phyloP scores from a whole-genome alignment of 257 asterid species.

The Ballota nigra region DNA sequence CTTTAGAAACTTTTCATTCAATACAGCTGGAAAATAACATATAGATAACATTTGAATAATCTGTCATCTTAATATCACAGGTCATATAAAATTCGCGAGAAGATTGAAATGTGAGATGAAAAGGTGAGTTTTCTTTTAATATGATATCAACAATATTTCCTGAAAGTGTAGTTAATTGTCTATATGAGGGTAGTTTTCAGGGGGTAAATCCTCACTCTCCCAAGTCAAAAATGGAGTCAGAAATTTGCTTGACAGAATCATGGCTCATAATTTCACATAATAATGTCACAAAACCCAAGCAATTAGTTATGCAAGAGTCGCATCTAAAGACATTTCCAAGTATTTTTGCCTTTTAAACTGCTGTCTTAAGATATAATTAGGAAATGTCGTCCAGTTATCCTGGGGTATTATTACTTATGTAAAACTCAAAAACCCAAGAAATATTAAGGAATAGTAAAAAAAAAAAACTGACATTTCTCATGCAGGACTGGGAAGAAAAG shows the following conservation, averaged over 20 bases:
- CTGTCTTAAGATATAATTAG: neutral
- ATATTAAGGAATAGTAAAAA: neutral
- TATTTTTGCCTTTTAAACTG: neutral
- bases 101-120: neutral
- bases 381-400: neutral
- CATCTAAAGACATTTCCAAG: slow-evolving; percentile 10
- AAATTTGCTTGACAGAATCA: slow-evolving; percentile 4
- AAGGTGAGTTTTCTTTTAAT: neutral
- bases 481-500: slow-evolving; percentile 1
- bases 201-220: neutral
- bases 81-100: slow-evolving; percentile 2
- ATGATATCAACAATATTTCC: neutral
- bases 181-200: neutral
- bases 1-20: neutral
- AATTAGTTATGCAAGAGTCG: neutral
- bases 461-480: slow-evolving; percentile 4
- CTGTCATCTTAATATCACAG: neutral
- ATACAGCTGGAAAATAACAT: neutral
- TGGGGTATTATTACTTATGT: neutral
- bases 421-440: neutral
- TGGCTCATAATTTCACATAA: slow-evolving; percentile 8
- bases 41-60: neutral
- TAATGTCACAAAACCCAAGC: slow-evolving; percentile 4
- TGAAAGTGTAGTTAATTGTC: neutral
- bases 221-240: neutral